Evolutionary conservation across 192 early-diverging fungal species (phyloP).

Genomic region (Kappamyces sp.): DNA sequence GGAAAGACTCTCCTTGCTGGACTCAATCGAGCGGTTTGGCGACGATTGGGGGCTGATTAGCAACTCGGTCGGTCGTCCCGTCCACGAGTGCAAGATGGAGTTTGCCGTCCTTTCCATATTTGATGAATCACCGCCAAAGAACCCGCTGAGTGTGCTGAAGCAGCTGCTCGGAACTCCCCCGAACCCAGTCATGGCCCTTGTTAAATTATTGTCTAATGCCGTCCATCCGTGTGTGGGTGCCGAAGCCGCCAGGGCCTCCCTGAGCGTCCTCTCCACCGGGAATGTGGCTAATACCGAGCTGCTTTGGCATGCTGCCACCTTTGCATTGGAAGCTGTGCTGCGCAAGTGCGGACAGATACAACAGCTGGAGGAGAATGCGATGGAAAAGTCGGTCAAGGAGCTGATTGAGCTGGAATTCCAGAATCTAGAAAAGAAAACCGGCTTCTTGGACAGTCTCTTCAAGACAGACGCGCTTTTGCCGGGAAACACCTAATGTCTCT

Average conservation of each 20-base stretch:
- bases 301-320: too few species aligned
- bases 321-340: too few species aligned
- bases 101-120: constrained; percentile 4
- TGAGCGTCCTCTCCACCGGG: not conserved
- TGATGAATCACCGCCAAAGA: not conserved
- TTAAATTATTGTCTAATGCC: not conserved
- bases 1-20: not conserved
- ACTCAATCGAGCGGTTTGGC: not conserved
- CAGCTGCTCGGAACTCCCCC: not conserved
- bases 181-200: constrained; percentile 12
- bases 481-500: not conserved
- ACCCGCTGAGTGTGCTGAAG: not conserved
- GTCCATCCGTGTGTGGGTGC: constrained; percentile 11
- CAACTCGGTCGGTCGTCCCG: not conserved
- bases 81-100: constrained; percentile 7
- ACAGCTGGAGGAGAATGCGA: not conserved
- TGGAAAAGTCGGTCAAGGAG: not conserved
- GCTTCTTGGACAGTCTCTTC: not conserved
- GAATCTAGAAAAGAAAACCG: not conserved
- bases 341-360: not conserved
- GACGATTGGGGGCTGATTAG: constrained; percentile 3
- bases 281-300: too few species aligned
- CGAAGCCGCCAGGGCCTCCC: not conserved
- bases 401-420: constrained; percentile 7
- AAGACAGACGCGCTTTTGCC: constrained; percentile 1